These are phyloP conservation scores for Heritiera fomes DNA, from an alignment of 345 rosid genomes.

Conservation along the genomic window DNA sequence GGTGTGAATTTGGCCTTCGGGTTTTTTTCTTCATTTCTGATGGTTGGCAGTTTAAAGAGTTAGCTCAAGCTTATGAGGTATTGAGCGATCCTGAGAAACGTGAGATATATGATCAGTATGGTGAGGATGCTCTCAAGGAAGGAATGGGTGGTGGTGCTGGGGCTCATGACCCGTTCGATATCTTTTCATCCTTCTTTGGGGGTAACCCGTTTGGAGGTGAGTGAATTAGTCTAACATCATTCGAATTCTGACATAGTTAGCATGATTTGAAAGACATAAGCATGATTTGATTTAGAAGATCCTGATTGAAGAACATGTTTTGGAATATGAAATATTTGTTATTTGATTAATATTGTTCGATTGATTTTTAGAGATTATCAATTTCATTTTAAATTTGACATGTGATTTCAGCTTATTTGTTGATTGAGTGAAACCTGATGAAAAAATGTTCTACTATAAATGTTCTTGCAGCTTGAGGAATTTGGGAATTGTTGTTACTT, in stretches of 20 bases:
- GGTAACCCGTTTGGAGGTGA: slow-evolving; percentile 72
- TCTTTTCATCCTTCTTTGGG: slow-evolving; percentile 81
- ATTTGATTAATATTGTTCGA: background rate
- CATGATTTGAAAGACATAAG: background rate
- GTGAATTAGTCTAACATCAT: background rate
- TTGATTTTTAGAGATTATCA: background rate
- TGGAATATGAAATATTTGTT: background rate
- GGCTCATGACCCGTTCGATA: slow-evolving; percentile 83
- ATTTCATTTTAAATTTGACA: background rate
- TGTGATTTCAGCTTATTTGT: background rate
- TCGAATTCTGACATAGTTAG: background rate
- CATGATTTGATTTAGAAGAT: background rate
- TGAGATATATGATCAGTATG: slow-evolving; percentile 81
- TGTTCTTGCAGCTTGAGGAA: background rate
- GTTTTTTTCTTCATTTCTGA: background rate
- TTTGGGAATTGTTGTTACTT: background rate
- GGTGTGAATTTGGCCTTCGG: background rate
- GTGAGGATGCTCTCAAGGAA: slow-evolving; percentile 95
- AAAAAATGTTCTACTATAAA: background rate
- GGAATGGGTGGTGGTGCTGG: slow-evolving; percentile 79
- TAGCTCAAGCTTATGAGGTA: slow-evolving; percentile 89
- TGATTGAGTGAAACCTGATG: background rate
- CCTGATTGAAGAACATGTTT: background rate
- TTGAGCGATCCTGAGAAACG: slow-evolving; percentile 91
- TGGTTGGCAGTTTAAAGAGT: slow-evolving; percentile 74